phyloP scores from a whole-genome alignment of 768 basidiomycete genomes.

The Xerocomellus dryophilus region DNA sequence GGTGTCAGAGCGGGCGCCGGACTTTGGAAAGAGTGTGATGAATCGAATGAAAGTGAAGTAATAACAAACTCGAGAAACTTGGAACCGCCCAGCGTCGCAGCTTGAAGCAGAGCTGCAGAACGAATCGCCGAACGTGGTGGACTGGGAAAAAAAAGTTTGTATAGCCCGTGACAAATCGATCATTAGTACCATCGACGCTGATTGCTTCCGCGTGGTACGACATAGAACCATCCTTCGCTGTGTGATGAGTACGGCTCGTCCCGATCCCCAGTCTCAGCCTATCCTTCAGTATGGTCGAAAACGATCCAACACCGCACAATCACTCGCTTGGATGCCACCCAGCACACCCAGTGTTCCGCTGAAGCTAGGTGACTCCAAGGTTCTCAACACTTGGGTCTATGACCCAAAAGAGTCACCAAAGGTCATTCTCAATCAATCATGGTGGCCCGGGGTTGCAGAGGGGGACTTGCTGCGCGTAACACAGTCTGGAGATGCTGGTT shows the following conservation, averaged over 20 bases:
- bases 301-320: conserved; percentile 75
- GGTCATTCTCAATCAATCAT: conserved; percentile 68
- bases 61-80: neutral
- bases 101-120: neutral
- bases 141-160: neutral
- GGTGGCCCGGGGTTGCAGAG: conserved; percentile 75
- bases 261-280: conserved; percentile 53
- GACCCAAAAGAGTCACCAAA: conserved; percentile 56
- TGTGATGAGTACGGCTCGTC: conserved; percentile 57
- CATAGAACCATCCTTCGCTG: neutral
- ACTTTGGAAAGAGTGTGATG: conserved; percentile 19
- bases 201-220: conserved; percentile 2
- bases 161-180: neutral
- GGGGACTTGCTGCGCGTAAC: conserved; percentile 69
- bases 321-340: conserved; percentile 49
- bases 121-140: neutral
- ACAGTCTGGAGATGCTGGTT: conserved; percentile 40
- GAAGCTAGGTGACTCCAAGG: conserved; percentile 58
- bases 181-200: neutral
- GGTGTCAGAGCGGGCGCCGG: neutral
- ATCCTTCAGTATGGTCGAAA: conserved; percentile 51
- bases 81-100: conserved; percentile 17
- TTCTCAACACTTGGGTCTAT: conserved; percentile 73
- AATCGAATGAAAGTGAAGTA: conserved; percentile 21
- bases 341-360: conserved; percentile 37